phyloP scores from a whole-genome alignment of 192 early-diverging fungal genomes.

The Bifiguratus adelaidae region DNA sequence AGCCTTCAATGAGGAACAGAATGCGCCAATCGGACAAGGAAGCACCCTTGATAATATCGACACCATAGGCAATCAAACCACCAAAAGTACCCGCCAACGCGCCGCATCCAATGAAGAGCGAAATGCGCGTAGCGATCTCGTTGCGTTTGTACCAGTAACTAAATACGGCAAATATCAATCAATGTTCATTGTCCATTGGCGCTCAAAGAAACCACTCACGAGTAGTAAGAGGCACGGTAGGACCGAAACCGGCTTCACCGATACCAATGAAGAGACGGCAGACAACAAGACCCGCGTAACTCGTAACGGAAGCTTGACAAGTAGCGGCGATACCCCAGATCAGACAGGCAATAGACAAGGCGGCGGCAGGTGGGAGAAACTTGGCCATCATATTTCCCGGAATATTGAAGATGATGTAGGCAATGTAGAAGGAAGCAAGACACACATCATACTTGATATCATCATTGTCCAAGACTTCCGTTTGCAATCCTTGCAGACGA shows the following conservation, averaged over 20 bases:
- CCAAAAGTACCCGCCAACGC: conserved; percentile 5
- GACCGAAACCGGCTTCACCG: too few species aligned
- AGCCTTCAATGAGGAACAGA: neutral
- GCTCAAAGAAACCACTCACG: too few species aligned
- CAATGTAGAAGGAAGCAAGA: neutral
- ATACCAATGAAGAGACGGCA: conserved; percentile 41
- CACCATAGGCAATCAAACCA: conserved; percentile 4
- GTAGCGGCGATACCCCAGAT: conserved; percentile 37
- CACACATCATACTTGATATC: neutral
- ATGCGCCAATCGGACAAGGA: neutral
- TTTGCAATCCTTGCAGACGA: neutral
- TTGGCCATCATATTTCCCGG: neutral
- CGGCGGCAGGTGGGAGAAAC: neutral
- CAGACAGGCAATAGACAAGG: neutral
- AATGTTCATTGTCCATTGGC: too few species aligned
- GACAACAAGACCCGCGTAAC: conserved; percentile 21
- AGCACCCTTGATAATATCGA: too few species aligned
- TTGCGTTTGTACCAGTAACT: conserved; percentile 4
- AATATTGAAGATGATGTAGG: neutral
- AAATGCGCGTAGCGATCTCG: conserved; percentile 5
- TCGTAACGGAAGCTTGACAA: conserved; percentile 30
- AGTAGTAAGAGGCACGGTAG: too few species aligned
- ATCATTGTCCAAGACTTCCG: neutral
- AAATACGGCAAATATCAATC: too few species aligned
- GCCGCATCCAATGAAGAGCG: conserved; percentile 3